Percentiles rank a stretch among this genome's conserved stretches.
Conservation (phyloP, 768 basidiomycete species). For the Terana coerulea region DNA sequence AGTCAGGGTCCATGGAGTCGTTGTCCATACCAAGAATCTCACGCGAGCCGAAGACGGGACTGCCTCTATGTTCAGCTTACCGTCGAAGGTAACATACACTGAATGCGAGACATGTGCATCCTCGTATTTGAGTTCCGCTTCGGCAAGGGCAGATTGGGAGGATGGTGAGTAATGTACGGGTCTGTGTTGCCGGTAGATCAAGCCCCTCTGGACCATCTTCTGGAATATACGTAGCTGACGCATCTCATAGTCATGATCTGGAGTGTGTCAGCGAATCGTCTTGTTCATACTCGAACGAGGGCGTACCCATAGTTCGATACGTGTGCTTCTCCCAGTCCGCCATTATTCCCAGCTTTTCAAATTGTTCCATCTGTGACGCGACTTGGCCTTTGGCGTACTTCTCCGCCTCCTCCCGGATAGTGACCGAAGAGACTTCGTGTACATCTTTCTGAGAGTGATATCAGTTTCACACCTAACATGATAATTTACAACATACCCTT, state of each 20-base stretch:
- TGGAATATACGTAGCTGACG: conserved; percentile 83
- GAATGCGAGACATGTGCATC: conserved; percentile 88
- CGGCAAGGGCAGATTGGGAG: conserved; percentile 89
- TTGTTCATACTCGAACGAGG: not conserved
- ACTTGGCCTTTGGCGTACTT: conserved; percentile 73
- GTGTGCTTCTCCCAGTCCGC: conserved; percentile 78
- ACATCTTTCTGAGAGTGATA: conserved; percentile 45
- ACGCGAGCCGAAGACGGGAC: not conserved
- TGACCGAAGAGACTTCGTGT: conserved; percentile 47
- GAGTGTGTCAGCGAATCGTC: not conserved
- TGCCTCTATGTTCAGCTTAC: conserved; percentile 36
- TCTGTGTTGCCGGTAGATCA: conserved; percentile 82
- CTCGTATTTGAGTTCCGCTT: conserved; percentile 89
- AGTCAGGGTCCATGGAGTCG: conserved; percentile 95
- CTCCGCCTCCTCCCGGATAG: conserved; percentile 69
- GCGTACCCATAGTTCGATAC: conserved; percentile 81
- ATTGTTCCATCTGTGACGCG: conserved; percentile 72
- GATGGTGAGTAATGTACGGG: conserved; percentile 96
- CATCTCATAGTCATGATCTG: conserved; percentile 86
- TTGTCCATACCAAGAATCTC: conserved; percentile 85
- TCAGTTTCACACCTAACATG: conserved; percentile 2
- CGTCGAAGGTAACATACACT: conserved; percentile 76
- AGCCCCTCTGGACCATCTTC: conserved; percentile 81
- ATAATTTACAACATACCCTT: conserved; percentile 40
- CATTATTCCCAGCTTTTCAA: conserved; percentile 83